Evolutionary conservation across 192 early-diverging fungal genomes (phyloP).

Genomic region (Linnemannia zychae): DNA sequence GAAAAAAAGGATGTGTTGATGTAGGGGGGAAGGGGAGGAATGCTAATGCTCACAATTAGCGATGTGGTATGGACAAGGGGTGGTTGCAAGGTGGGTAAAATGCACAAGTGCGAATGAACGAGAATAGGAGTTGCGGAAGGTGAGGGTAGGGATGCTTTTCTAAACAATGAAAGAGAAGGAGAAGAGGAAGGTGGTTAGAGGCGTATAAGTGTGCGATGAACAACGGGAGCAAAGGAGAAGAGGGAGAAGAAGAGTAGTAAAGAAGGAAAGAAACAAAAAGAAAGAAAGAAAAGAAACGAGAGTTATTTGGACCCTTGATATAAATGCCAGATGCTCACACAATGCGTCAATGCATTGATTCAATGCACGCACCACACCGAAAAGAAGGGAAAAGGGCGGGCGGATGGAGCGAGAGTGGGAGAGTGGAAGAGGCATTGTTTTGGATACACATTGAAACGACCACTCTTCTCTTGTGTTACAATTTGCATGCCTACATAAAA

Average conservation of each 20-base stretch:
- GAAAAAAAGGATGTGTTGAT: background rate
- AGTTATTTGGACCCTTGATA: constrained; percentile 22
- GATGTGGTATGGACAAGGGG: constrained; percentile 1
- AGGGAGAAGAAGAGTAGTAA: background rate
- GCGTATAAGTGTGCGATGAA: too few relatives aligned
- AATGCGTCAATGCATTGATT: background rate
- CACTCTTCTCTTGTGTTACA: background rate
- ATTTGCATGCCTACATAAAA: background rate
- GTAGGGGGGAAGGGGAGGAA: background rate
- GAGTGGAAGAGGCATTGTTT: background rate
- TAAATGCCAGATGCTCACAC: constrained; percentile 3
- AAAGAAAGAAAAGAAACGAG: background rate
- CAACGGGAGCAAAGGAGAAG: background rate
- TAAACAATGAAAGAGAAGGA: too few relatives aligned
- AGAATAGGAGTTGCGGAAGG: background rate
- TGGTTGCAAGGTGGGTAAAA: background rate
- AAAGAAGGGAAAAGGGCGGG: background rate
- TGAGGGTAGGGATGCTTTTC: too few relatives aligned
- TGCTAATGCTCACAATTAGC: background rate
- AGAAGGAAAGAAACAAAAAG: constrained; percentile 8
- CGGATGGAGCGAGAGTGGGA: too few relatives aligned
- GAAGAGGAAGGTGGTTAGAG: too few relatives aligned
- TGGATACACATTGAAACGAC: background rate
- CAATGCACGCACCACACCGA: background rate
- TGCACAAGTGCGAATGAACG: background rate